Evolutionary conservation across 768 basidiomycete genomes (phyloP), one percentile per base, ranked within the genome.

Genomic region (Suillus brevipes): DNA sequence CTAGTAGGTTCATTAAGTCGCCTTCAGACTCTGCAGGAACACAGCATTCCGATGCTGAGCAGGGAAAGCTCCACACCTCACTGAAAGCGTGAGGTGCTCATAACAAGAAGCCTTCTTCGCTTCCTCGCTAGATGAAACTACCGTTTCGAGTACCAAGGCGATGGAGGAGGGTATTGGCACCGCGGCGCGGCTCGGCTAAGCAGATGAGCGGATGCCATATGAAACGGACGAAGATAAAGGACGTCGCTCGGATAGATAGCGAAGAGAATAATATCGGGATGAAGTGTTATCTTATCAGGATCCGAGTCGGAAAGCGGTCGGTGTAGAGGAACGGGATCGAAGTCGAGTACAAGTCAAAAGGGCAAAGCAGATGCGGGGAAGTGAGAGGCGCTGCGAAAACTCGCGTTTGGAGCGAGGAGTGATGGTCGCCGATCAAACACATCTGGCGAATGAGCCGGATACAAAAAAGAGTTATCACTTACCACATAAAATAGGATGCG

Each of bases 131-230:
- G 38, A 59, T 59, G 38, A 25, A 50, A 28, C 38, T 25, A 42
- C 38, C 56, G 38, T 14, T 59, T 59, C 25, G 18, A 28, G 57
- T 28, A 13, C 57, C 38, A 40, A 40, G 38, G 18, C 16, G 57
- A 59, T 28, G 38, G 16, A 38, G 25, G 5, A 18, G 16, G 8
- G 56, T 23, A 59, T 59, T 59, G 57, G 38, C 25, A 5, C 57
- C 57, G 57, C 57, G 57, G 57, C 38, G 57, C 57, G 57, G 57
- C 57, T 59, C 57, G 57, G 57, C 10, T 59, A 40, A 38, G 57
- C 16, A 12, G 38, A 59, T 40, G 57, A 59, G 38, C 23, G n/a
- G 9, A 58, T 38, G 6, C 57, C 25, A 28, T 34, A 56, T 37
- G 13, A 25, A 25, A 25, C 16, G 57, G 16, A 20, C 12, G 18